phyloP scores from a whole-genome alignment of 2,329 filamentous ascomycete species.

The Paracorniculantispora psalliotae region DNA sequence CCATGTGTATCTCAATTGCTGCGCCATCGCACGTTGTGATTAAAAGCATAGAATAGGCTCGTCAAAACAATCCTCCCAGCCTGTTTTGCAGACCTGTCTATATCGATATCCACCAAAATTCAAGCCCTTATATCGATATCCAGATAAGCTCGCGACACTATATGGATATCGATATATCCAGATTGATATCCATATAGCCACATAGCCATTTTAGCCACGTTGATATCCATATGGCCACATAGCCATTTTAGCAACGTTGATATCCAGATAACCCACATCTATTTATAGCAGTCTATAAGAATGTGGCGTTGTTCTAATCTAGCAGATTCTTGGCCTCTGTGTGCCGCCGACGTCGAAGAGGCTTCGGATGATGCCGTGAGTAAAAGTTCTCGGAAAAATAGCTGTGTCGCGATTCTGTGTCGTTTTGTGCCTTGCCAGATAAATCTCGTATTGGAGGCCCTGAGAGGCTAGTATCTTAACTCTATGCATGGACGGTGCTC shows the following conservation, averaged over 20 bases:
- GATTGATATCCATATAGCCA: constrained; percentile 1
- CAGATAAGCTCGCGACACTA: background rate
- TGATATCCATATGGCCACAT: background rate
- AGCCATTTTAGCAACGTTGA: background rate
- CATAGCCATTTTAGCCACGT: background rate
- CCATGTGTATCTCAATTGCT: too few relatives aligned
- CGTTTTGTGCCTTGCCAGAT: too few relatives aligned
- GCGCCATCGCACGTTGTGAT: too few relatives aligned
- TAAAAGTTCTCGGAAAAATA: too few relatives aligned
- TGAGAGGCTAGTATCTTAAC: too few relatives aligned
- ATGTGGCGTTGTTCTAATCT: background rate
- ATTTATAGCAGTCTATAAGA: background rate
- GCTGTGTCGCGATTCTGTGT: too few relatives aligned
- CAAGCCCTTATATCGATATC: background rate
- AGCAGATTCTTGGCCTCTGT: background rate
- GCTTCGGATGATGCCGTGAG: too few relatives aligned
- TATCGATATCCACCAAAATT: background rate
- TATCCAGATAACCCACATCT: background rate
- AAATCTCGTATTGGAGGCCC: too few relatives aligned
- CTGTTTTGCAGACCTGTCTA: background rate
- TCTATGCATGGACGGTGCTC: too few relatives aligned
- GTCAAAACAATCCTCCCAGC: too few relatives aligned
- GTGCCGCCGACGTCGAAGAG: too few relatives aligned
- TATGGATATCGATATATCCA: background rate
- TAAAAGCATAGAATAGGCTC: too few relatives aligned